A percentile compares a stretch with the other conserved stretches of the same genome.
These are phyloP conservation scores for Barnettozyma botsteinii DNA, from an alignment of 805 yeast species.

Conservation along the genomic window DNA sequence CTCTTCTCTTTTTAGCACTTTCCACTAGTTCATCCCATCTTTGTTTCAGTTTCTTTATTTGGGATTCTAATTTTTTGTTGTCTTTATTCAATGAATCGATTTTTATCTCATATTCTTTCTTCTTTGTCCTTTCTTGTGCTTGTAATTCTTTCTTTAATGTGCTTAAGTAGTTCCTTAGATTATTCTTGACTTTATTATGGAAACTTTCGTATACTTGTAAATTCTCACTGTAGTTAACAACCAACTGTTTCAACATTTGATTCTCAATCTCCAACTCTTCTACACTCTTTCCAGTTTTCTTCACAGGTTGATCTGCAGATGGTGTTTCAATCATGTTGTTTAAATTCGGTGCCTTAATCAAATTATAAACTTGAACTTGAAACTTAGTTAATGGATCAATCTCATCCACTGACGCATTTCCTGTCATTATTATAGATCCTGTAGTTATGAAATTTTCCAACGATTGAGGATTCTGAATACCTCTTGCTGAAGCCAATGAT, in stretches of 20 bases:
- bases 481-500: slow-evolving; percentile 14
- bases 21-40: slow-evolving; percentile 65
- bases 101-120: slow-evolving; percentile 30
- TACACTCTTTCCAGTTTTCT: slow-evolving; percentile 20
- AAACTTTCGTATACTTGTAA: slow-evolving; percentile 20
- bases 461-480: slow-evolving; percentile 1
- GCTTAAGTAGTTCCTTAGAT: slow-evolving; percentile 25
- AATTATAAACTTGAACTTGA: slow-evolving; percentile 18
- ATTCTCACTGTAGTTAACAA: slow-evolving; percentile 19
- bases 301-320: slow-evolving; percentile 1
- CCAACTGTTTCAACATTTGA: slow-evolving; percentile 20
- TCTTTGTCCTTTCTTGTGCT: slow-evolving; percentile 31
- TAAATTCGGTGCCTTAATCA: slow-evolving; percentile 18
- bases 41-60: slow-evolving; percentile 46
- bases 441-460: slow-evolving; percentile 1
- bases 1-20: slow-evolving; percentile 50
- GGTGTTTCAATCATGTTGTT: slow-evolving; percentile 2
- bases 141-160: slow-evolving; percentile 33
- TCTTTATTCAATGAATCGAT: slow-evolving; percentile 34
- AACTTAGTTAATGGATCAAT: slow-evolving; percentile 21
- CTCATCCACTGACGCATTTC: slow-evolving; percentile 5
- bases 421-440: slow-evolving; percentile 4
- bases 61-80: slow-evolving; percentile 42
- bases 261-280: slow-evolving; percentile 29
- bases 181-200: slow-evolving; percentile 23